Conservation (phyloP, 345 rosid species). For the Sisymbrium irio region DNA sequence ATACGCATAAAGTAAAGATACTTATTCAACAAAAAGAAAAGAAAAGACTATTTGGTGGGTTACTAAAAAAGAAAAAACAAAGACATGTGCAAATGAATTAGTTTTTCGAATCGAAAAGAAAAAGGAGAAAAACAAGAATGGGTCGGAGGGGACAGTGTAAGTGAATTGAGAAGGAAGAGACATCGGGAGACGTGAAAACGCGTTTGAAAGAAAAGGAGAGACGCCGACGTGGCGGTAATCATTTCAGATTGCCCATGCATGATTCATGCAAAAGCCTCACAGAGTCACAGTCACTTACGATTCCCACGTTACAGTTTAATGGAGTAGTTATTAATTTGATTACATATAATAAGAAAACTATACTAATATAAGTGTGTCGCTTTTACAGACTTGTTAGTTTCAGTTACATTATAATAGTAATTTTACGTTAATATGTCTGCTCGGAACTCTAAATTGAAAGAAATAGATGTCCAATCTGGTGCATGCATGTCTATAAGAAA, state of each 20-base stretch:
- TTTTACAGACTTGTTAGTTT: not conserved
- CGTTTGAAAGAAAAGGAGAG: not conserved
- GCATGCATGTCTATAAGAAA: not conserved
- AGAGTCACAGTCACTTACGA: not conserved
- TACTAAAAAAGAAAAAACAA: not conserved
- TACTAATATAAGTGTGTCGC: not conserved
- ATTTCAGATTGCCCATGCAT: slow-evolving; percentile 25
- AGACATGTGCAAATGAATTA: slow-evolving; percentile 9
- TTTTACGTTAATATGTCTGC: not conserved
- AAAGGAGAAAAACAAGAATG: not conserved
- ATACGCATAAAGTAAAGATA: not conserved
- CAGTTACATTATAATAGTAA: not conserved
- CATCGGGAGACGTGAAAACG: slow-evolving; percentile 30
- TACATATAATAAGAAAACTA: not conserved
- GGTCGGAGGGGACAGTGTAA: slow-evolving; percentile 26
- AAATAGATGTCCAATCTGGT: not conserved
- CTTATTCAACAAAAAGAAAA: not conserved
- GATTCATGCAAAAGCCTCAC: slow-evolving; percentile 18
- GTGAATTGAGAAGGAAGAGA: slow-evolving; percentile 3
- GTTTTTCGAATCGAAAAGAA: not conserved
- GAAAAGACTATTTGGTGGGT: not conserved
- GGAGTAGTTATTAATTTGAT: not conserved
- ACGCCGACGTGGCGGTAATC: slow-evolving; percentile 8
- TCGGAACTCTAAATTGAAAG: not conserved
- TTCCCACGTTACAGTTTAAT: slow-evolving; percentile 10